Evolutionary conservation across 2,329 filamentous ascomycete genomes (phyloP), one percentile per base, ranked within the genome.

Genomic region (Sclerotinia spermophila): DNA sequence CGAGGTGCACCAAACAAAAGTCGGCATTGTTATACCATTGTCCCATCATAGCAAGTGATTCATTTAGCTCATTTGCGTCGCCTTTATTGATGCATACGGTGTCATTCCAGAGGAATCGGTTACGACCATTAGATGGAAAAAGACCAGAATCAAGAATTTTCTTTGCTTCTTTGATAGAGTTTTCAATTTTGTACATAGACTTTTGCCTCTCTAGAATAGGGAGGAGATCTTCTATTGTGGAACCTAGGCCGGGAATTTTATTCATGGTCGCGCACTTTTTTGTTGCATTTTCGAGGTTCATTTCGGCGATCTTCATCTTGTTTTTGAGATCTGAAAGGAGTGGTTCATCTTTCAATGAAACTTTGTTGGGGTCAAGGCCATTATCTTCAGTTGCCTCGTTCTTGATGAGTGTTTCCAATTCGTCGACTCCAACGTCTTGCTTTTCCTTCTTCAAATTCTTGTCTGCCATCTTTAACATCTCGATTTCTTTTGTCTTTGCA

Each of bases 31-130:
- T 75, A 64, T 81, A 79, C 78, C 76, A 80, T 38, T 79, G 75
- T 33, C 77, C 77, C 79, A 79, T 80, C 45, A 77, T 74, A 3
- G 79, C 77, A 42, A 80, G 74, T 17, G 78, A 79, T 68, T 76
- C 76, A 40, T 71, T 75, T 7, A 79, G 74, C 72, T 80, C 79
- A 30, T 74, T 75, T 55, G 72, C 74, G 68, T 79, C 75, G 3
- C 67, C 68, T 58, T 78, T 79, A 73, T 80, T 76, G 67, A 80
- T 80, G 69, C 79, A 80, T 71, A 77, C 79, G 1, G 78, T 78
- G 70, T 80, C 79, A 8, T 76, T 76, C 79, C 79, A 80, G 19
- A 80, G 33, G 62, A 79, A 80, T 27, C 74, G 72, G 56, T 75
- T 78, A 44, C n/a, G 59, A 45, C 75, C 76, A 7, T 75, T 74